These are phyloP conservation scores for Suillus spraguei DNA, from an alignment of 768 basidiomycete genomes.

Conservation along the genomic window DNA sequence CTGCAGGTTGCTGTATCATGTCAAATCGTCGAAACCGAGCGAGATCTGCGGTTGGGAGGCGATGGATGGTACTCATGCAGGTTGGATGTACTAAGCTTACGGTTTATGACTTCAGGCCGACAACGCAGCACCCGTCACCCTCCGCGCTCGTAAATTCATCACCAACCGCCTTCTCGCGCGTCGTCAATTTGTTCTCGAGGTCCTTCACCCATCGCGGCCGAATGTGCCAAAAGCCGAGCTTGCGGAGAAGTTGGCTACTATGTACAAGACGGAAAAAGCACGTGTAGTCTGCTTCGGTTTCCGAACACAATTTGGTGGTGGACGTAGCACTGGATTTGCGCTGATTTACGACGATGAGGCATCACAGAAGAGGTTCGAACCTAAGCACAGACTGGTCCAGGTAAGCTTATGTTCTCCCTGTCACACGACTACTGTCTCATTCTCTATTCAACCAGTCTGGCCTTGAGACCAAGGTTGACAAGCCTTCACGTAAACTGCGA, in stretches of 20 bases:
- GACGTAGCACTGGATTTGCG: constrained; percentile 94
- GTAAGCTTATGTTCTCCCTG: constrained; percentile 51
- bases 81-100: constrained; percentile 26
- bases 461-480: constrained; percentile 76
- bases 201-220: constrained; percentile 93
- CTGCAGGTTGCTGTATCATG: constrained; percentile 18
- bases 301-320: constrained; percentile 97
- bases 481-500: constrained; percentile 94
- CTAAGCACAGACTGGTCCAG: constrained; percentile 91
- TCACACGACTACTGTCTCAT: constrained; percentile 10
- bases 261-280: constrained; percentile 93
- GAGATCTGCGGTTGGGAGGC: constrained; percentile 14
- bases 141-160: constrained; percentile 99
- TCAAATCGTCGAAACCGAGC: constrained; percentile 10
- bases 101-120: constrained; percentile 58
- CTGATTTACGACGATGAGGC: constrained; percentile 97
- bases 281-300: constrained; percentile 95
- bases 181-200: constrained; percentile 93
- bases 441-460: constrained; percentile 52
- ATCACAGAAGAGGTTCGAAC: constrained; percentile 96
- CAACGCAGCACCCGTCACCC: constrained; percentile 82
- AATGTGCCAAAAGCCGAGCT: constrained; percentile 94
- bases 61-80: constrained; percentile 29
- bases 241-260: constrained; percentile 84
- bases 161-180: constrained; percentile 97